Evolutionary conservation across 1,139 yeast genomes (phyloP).

Genomic region (Yamadazyma buinensis): DNA sequence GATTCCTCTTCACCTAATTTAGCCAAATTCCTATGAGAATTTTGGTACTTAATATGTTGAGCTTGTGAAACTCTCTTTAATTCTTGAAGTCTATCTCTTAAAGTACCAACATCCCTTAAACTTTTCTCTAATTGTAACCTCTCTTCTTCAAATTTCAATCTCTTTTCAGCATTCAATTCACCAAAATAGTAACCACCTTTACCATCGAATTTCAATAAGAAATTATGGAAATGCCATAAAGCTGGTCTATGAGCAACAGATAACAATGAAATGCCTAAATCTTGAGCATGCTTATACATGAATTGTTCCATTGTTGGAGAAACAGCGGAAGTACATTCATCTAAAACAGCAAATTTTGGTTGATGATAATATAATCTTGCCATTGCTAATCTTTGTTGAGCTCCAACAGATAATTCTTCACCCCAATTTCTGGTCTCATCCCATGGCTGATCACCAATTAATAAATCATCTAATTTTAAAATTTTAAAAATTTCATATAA

Average conservation of each 20-base stretch:
- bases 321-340: slow-evolving; percentile 94
- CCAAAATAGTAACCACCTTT: slow-evolving; percentile 74
- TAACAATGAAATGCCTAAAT: slow-evolving; percentile 73
- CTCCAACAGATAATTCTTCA: slow-evolving; percentile 85
- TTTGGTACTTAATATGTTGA: slow-evolving; percentile 31
- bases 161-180: slow-evolving; percentile 61
- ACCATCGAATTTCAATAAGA: slow-evolving; percentile 80
- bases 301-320: slow-evolving; percentile 87
- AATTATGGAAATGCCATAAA: slow-evolving; percentile 87
- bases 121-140: slow-evolving; percentile 60
- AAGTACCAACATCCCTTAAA: slow-evolving; percentile 61
- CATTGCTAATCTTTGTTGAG: slow-evolving; percentile 92
- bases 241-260: slow-evolving; percentile 94
- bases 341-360: slow-evolving; percentile 91
- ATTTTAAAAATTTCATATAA: slow-evolving; percentile 58
- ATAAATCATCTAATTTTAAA: slow-evolving; percentile 55
- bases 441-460: slow-evolving; percentile 45
- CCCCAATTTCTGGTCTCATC: slow-evolving; percentile 78
- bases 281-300: slow-evolving; percentile 83
- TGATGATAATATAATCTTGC: slow-evolving; percentile 87
- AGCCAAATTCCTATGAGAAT: slow-evolving; percentile 15
- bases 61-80: slow-evolving; percentile 50
- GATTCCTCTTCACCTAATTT: slow-evolving; percentile 10
- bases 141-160: slow-evolving; percentile 70
- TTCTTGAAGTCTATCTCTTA: slow-evolving; percentile 62